A percentile compares a stretch with the other conserved stretches of the same genome.
Evolutionary conservation across 768 basidiomycete genomes (phyloP).

Genomic region (Dioszegia crocea): DNA sequence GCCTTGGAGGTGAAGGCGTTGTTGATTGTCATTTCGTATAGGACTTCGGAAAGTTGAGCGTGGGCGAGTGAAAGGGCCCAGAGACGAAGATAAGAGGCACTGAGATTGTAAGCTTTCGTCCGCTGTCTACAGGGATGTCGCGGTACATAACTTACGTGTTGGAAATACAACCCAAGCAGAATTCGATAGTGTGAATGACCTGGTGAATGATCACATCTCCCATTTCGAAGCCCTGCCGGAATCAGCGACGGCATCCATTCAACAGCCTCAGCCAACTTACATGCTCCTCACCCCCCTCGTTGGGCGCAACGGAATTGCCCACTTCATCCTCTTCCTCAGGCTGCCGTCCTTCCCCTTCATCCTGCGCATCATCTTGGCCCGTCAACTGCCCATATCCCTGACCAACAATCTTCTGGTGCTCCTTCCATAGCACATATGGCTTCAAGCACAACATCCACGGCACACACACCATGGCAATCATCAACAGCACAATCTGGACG

Average conservation of each 20-base stretch:
- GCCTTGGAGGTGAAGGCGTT: conserved; percentile 52
- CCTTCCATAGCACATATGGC: conserved; percentile 86
- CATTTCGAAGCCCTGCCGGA: conserved; percentile 78
- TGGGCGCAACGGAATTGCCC: conserved; percentile 63
- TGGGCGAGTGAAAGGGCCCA: conserved; percentile 98
- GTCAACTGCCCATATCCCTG: conserved; percentile 63
- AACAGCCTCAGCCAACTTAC: conserved; percentile 53
- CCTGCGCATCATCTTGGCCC: conserved; percentile 24
- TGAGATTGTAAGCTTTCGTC: conserved; percentile 18
- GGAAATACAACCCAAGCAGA: conserved; percentile 97
- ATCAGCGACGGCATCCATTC: not conserved
- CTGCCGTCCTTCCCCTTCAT: conserved; percentile 45
- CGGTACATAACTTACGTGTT: conserved; percentile 64
- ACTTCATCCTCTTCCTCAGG: conserved; percentile 58
- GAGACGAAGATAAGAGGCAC: conserved; percentile 58
- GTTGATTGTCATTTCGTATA: conserved; percentile 72
- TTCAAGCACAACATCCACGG: conserved; percentile 91
- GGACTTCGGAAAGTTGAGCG: conserved; percentile 76
- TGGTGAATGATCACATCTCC: conserved; percentile 94
- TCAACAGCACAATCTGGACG: conserved; percentile 72
- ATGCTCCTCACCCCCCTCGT: conserved; percentile 63
- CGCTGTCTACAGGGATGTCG: not conserved
- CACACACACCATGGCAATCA: conserved; percentile 78
- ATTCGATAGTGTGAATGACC: conserved; percentile 97
- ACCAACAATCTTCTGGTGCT: conserved; percentile 73